Evolutionary conservation across 805 yeast genomes (phyloP).

Genomic region (Ogataea henricii): DNA sequence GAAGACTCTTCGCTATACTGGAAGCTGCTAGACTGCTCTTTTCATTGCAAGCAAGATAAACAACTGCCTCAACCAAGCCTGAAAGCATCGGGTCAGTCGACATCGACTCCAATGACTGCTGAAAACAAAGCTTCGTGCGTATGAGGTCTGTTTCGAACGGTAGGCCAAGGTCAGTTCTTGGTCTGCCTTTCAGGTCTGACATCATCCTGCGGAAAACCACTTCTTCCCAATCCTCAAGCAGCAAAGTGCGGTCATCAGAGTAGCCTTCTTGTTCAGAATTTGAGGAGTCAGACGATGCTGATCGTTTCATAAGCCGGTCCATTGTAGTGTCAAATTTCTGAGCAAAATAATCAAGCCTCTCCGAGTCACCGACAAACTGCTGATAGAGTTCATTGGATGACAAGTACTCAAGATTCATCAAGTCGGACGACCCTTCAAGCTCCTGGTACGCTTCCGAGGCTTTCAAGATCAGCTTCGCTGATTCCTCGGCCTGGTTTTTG

Average conservation of each 20-base stretch:
- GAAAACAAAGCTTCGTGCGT: conserved; percentile 23
- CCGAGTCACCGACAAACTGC: conserved; percentile 9
- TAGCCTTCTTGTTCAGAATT: neutral
- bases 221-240: neutral
- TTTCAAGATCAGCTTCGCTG: conserved; percentile 4
- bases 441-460: conserved; percentile 1
- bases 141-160: conserved; percentile 14
- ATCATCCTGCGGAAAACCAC: conserved; percentile 9
- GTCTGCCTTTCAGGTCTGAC: conserved; percentile 8
- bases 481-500: conserved; percentile 9
- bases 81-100: conserved; percentile 51
- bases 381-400: conserved; percentile 6
- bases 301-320: neutral
- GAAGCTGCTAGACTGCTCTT: neutral
- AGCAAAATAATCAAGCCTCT: neutral
- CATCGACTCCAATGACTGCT: conserved; percentile 35
- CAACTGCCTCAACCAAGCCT: conserved; percentile 50
- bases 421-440: conserved; percentile 12
- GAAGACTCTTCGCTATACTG: neutral
- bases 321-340: neutral
- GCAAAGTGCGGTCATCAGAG: neutral
- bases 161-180: neutral
- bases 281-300: neutral
- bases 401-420: conserved; percentile 6
- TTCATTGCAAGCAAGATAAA: conserved; percentile 43